Conservation (phyloP, 345 rosid genomes). For the Gossypium herbaceum region DNA sequence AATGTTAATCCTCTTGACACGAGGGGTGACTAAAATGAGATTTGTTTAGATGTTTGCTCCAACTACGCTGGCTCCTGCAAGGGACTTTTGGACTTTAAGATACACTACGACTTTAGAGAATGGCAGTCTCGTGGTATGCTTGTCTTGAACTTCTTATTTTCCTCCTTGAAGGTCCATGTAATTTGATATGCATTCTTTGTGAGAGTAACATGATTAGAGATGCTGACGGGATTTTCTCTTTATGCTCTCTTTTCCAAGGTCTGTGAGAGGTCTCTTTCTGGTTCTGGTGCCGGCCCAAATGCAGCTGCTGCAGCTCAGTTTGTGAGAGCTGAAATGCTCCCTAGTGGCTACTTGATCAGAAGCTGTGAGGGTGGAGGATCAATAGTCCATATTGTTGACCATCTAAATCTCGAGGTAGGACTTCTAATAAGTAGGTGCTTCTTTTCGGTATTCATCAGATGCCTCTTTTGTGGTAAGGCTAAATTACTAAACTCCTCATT, state of each 20-base stretch:
- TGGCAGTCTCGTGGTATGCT: constrained; percentile 95
- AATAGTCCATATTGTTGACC: constrained; percentile 94
- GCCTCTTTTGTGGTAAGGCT: background rate
- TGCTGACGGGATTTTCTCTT: background rate
- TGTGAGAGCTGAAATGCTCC: constrained; percentile 94
- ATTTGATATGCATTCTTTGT: background rate
- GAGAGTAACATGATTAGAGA: background rate
- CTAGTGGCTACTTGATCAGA: constrained; percentile 92
- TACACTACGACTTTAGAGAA: constrained; percentile 87
- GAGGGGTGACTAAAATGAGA: constrained; percentile 1
- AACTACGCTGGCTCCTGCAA: constrained; percentile 98
- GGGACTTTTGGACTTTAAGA: constrained; percentile 97
- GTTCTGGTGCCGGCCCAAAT: constrained; percentile 88
- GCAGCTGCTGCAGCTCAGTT: constrained; percentile 77
- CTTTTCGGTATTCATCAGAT: background rate
- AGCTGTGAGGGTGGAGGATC: constrained; percentile 99
- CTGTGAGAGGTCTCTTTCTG: constrained; percentile 98
- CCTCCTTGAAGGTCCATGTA: too few species aligned
- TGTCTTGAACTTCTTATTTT: background rate
- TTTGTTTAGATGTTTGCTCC: constrained; percentile 83
- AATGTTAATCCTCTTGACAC: background rate
- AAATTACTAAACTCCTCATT: constrained; percentile 9
- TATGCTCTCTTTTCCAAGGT: constrained; percentile 39
- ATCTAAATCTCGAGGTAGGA: constrained; percentile 83
- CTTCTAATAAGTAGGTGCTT: background rate